Evolutionary conservation across 306 rosid species (phyloP), one percentile per base, ranked within the genome.

Genomic region (Lotus japonicus): DNA sequence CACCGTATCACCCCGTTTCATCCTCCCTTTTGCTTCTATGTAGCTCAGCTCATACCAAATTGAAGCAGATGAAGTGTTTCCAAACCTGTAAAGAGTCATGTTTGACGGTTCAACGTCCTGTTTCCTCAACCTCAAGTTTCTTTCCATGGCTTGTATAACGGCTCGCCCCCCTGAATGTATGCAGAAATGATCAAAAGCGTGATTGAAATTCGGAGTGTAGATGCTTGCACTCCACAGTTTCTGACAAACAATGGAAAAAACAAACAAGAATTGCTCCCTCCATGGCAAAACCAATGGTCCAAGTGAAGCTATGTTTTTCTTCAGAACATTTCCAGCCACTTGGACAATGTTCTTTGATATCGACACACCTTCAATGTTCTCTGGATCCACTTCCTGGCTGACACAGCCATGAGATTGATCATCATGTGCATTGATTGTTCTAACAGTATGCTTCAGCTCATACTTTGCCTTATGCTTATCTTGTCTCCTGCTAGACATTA

Each of bases 161-260:
- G 88, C 85, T 39, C 62, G 82, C 0, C 95, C 95, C 7, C 95
- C 85, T 11, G 90, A 81, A 68, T 88, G 88, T 66, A 83, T 83
- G 60, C 90, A 83, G 64, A 88, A 85, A 70, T 85, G 87, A 57
- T 85, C 85, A 58, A 85, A 85, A 54, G 84, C 85, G 6, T 18
- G 74, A 31, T 81, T 83, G 18, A 85, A 88, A 17, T 85, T 79
- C 0, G 90, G 94, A 11, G 78, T 80, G 9, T 77, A 77, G 43
- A 53, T 67, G 49, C 77, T 41, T 44, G 11, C 36, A 55, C 38
- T 58, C 66, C 67, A 38, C 8, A 84, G 7, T 60, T 79, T 79
- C 10, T 46, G 21, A 15, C 62, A 39, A 23, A 79, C 11, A 13
- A 83, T 52, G 15, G 87, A 83, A 42, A 77, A 31, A 4, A 36